Conservation (phyloP, 2,329 filamentous ascomycete species). For the Aspergillus pseudoviridinutans region DNA sequence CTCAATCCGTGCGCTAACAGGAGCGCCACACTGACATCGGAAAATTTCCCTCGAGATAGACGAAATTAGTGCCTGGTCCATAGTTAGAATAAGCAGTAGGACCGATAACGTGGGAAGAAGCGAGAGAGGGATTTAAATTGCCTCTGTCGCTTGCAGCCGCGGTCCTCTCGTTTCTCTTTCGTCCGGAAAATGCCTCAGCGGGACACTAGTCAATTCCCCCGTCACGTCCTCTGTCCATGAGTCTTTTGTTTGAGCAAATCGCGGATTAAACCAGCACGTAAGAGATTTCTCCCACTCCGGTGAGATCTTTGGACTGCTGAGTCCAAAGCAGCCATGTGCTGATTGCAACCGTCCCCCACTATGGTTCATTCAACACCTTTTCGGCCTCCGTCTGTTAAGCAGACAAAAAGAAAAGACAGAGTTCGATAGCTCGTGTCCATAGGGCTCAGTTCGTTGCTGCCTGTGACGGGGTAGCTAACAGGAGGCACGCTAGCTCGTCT, state of each 20-base stretch:
- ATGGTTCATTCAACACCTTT: not conserved
- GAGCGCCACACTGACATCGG: not conserved
- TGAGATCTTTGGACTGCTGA: not conserved
- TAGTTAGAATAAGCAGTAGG: too few relatives aligned
- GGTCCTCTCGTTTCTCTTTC: not conserved
- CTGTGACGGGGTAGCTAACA: not conserved
- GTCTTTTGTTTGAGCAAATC: not conserved
- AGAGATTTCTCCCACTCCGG: not conserved
- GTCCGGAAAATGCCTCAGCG: not conserved
- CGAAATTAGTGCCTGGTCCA: not conserved
- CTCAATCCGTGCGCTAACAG: not conserved
- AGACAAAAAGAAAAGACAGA: not conserved
- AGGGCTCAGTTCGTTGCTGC: not conserved
- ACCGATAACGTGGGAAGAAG: not conserved
- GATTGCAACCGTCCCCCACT: not conserved
- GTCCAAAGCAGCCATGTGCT: not conserved
- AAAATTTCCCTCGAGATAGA: not conserved
- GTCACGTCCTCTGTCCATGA: not conserved
- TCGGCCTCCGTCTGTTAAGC: not conserved
- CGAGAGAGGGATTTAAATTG: not conserved
- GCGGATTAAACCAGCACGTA: not conserved
- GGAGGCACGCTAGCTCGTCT: not conserved
- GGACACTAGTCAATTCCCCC: not conserved
- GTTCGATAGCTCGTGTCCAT: not conserved
- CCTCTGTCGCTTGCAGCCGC: not conserved